Evolutionary conservation across 169 alveolate genomes (phyloP), one percentile per base, ranked within the genome.

Genomic region (Nephromyces sp.): DNA sequence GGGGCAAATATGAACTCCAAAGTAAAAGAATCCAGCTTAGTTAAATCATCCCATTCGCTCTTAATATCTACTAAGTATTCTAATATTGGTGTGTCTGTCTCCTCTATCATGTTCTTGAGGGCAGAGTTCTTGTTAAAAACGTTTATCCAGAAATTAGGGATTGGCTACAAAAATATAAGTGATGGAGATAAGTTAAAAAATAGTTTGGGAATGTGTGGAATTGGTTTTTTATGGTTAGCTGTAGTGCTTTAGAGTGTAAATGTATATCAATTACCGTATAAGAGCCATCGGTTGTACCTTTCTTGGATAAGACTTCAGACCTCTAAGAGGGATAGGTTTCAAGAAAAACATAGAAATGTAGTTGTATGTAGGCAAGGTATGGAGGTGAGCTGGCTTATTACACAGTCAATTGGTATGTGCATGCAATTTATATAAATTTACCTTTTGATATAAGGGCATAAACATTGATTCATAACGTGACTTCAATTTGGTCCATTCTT

Each of bases 61-160:
- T 75, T 52, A n/a, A 81, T 74, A 32, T 71, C 68, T 33, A 61
- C 57, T 28, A 81, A 33, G 51, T 78, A 72, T 21, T 73, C 57
- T 6, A 81, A 76, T 27, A 78, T 79, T 25, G 75, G 73, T 52
- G 68, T 70, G 43, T 81, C 87, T 32, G 74, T 71, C 61, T 78
- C 80, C 68, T 81, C 87, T 27, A 81, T 79, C 28, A 78, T 68
- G 2, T 80, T 78, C 27, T 76, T 77, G 31, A 81, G 21, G 69
- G 73, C 68, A 31, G 78, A 21, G 29, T 81, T 77, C 64, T 71
- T 64, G 61, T 66, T 81, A 75, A 81, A 29, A 29, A 79, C 83
- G 0, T 66, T 71, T 32, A 81, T 52, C 87, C 87, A 81, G 57
- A 72, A 81, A 28, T 71, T 64, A 15, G 87, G 84, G 33, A 81